Evolutionary conservation across 148 eudicot species (phyloP).

Genomic region (Gaultheria prostrata): DNA sequence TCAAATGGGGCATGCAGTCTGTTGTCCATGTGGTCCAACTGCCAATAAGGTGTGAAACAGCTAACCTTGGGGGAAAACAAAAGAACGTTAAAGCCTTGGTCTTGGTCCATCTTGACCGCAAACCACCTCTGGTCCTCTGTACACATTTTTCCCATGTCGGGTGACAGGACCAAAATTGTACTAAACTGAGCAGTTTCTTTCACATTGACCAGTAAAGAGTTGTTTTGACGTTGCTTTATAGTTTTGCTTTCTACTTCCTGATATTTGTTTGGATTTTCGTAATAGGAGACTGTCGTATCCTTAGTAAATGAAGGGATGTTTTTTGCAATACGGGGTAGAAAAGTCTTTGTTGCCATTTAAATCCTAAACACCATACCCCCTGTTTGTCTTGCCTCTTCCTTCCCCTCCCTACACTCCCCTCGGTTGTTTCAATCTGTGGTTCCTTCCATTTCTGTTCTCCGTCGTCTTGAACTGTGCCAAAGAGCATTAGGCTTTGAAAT

Average conservation of each 20-base stretch:
- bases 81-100: not conserved
- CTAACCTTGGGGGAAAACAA: not conserved
- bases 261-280: not conserved
- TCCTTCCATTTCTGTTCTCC: not conserved
- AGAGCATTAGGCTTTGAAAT: not conserved
- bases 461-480: not conserved
- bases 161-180: not conserved
- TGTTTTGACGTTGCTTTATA: not conserved
- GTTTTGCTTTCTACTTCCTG: not conserved
- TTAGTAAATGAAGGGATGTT: not conserved
- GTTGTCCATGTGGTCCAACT: not conserved
- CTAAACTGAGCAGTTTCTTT: not conserved
- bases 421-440: not conserved
- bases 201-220: no score
- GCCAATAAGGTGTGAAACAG: not conserved
- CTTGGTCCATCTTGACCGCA: not conserved
- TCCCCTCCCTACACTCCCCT: not conserved
- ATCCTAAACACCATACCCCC: not conserved
- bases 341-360: not conserved
- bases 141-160: not conserved
- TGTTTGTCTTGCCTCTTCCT: not conserved
- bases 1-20: not conserved
- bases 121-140: not conserved
- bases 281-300: not conserved
- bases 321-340: not conserved